These are phyloP conservation scores for Penicillium vulpinum DNA, from an alignment of 2,329 filamentous ascomycete genomes.

Conservation along the genomic window DNA sequence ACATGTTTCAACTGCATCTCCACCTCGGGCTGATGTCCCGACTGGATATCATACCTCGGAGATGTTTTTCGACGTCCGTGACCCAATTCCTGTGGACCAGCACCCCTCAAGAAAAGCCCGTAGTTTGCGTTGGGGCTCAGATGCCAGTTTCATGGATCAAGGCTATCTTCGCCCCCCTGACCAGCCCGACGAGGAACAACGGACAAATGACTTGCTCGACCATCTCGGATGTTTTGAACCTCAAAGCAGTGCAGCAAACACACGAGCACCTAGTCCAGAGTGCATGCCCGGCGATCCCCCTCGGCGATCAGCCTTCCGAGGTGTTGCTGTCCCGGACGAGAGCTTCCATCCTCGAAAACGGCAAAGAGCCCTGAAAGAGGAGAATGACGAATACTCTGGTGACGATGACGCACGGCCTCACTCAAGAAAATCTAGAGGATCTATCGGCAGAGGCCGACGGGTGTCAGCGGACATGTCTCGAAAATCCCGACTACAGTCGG, in stretches of 20 bases:
- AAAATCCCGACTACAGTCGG: slow-evolving; percentile 32
- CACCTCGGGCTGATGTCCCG: slow-evolving; percentile 26
- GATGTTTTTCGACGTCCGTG: slow-evolving; percentile 41
- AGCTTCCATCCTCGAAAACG: slow-evolving; percentile 34
- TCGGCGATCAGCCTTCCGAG: slow-evolving; percentile 9
- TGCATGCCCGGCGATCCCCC: slow-evolving; percentile 21
- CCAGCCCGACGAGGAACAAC: slow-evolving; percentile 59
- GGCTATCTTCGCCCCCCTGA: slow-evolving; percentile 60
- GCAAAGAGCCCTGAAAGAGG: slow-evolving; percentile 39
- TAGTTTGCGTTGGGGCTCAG: slow-evolving; percentile 66
- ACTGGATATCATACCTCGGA: slow-evolving; percentile 39
- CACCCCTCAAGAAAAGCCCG: slow-evolving; percentile 43
- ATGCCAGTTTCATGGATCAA: slow-evolving; percentile 62
- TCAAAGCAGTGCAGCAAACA: slow-evolving; percentile 60
- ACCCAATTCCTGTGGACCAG: slow-evolving; percentile 36
- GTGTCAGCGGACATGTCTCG: slow-evolving; percentile 41
- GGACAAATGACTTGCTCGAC: slow-evolving; percentile 57
- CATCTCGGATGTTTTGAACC: slow-evolving; percentile 60
- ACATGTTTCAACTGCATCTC: slow-evolving; percentile 12
- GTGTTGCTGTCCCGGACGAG: slow-evolving; percentile 21
- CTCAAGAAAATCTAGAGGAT: slow-evolving; percentile 53
- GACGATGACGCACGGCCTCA: slow-evolving; percentile 38
- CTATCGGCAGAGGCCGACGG: slow-evolving; percentile 36
- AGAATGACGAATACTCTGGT: slow-evolving; percentile 35
- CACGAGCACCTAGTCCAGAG: slow-evolving; percentile 59